phyloP scores from a whole-genome alignment of 441 rosid genomes.

The Bocquillonia castaneifolia region DNA sequence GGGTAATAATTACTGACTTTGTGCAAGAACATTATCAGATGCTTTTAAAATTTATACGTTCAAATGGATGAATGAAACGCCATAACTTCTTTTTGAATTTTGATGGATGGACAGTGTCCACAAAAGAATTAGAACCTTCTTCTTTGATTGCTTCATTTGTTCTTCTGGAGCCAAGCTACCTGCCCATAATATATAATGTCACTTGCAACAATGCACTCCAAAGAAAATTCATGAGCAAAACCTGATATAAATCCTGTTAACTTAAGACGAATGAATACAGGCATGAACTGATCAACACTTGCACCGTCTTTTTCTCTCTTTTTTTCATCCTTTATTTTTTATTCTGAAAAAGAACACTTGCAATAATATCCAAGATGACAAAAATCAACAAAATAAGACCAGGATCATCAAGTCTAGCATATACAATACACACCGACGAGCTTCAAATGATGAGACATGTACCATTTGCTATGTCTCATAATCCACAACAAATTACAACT shows the following conservation, averaged over 20 bases:
- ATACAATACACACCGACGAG: neutral
- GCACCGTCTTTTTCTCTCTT: neutral
- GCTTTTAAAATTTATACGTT: too few relatives aligned
- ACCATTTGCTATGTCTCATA: neutral
- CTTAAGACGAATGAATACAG: too few relatives aligned
- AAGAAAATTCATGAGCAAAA: too few relatives aligned
- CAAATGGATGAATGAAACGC: too few relatives aligned
- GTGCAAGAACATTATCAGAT: too few relatives aligned
- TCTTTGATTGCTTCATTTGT: neutral
- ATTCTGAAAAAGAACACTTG: too few relatives aligned
- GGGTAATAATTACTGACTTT: too few relatives aligned
- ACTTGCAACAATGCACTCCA: neutral
- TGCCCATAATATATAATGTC: neutral
- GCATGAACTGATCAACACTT: neutral
- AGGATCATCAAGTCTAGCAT: constrained; percentile 2
- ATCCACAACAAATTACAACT: constrained; percentile 9
- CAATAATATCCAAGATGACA: neutral
- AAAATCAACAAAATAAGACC: neutral
- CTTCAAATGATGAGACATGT: neutral
- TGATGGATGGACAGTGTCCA: too few relatives aligned
- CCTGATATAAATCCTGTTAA: too few relatives aligned
- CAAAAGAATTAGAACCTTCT: too few relatives aligned
- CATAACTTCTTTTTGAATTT: too few relatives aligned
- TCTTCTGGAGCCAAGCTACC: neutral
- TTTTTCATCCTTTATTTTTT: too few relatives aligned